Evolutionary conservation across 2,329 filamentous ascomycete species (phyloP).

Genomic region (Pseudogymnoascus sp.): DNA sequence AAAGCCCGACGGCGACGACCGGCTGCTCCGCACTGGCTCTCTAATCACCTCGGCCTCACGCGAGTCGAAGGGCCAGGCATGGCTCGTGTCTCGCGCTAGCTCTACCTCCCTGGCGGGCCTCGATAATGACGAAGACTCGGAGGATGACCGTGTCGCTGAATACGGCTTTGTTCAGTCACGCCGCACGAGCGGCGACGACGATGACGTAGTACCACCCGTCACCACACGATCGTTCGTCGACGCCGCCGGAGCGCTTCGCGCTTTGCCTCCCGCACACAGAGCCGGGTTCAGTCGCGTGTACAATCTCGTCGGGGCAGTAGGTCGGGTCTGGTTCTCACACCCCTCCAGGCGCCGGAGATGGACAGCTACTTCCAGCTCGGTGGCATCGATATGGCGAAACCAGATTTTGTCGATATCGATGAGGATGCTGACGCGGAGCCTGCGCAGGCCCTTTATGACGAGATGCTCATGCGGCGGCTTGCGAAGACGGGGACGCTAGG

Average conservation of each 20-base stretch:
- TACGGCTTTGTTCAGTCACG: slow-evolving; percentile 43
- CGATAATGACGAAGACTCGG: slow-evolving; percentile 47
- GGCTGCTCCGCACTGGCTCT: slow-evolving; percentile 58
- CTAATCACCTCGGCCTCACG: slow-evolving; percentile 55
- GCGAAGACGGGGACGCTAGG: slow-evolving; percentile 47
- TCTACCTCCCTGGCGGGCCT: slow-evolving; percentile 54
- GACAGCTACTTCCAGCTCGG: slow-evolving; percentile 38
- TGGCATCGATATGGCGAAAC: slow-evolving; percentile 29
- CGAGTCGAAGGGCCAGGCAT: slow-evolving; percentile 63
- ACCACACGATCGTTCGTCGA: slow-evolving; percentile 29
- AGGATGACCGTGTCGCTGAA: slow-evolving; percentile 45
- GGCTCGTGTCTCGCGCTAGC: slow-evolving; percentile 59
- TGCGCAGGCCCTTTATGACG: slow-evolving; percentile 43
- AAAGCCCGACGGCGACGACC: slow-evolving; percentile 48
- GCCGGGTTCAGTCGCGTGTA: slow-evolving; percentile 38
- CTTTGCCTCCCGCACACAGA: slow-evolving; percentile 27
- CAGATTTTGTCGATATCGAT: slow-evolving; percentile 58
- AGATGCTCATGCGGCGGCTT: slow-evolving; percentile 51
- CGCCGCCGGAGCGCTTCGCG: slow-evolving; percentile 43
- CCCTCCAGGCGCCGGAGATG: slow-evolving; percentile 40
- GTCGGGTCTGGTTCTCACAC: slow-evolving; percentile 28
- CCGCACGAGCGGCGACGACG: slow-evolving; percentile 27
- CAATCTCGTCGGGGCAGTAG: slow-evolving; percentile 26
- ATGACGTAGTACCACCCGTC: slow-evolving; percentile 30
- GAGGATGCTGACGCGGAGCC: slow-evolving; percentile 49